Conservation (phyloP, 2,329 filamentous ascomycete species). For the Didymella glomerata region DNA sequence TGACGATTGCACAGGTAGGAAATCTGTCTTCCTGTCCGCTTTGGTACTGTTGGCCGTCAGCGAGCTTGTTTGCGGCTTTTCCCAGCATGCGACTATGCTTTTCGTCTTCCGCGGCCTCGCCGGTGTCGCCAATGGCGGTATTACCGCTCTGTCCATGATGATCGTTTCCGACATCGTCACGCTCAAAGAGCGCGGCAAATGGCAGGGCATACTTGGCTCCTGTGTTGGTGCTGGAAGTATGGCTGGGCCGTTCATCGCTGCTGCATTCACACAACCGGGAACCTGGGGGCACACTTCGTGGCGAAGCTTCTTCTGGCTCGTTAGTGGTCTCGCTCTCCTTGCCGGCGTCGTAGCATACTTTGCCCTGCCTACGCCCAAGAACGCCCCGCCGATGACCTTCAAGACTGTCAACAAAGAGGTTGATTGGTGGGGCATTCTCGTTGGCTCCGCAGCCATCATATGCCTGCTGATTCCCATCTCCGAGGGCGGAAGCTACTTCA, state of each 20-base stretch:
- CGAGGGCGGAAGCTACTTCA: constrained; percentile 66
- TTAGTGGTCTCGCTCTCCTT: not conserved
- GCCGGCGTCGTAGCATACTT: not conserved
- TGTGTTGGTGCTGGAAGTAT: constrained; percentile 38
- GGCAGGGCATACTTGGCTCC: constrained; percentile 47
- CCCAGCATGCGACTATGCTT: not conserved
- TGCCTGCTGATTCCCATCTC: constrained; percentile 70
- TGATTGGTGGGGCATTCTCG: constrained; percentile 66
- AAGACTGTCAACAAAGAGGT: constrained; percentile 46
- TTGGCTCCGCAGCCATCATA: constrained; percentile 65
- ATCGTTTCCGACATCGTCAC: constrained; percentile 25
- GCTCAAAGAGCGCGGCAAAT: constrained; percentile 49
- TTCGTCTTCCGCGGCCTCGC: not conserved
- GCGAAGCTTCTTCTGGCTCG: not conserved
- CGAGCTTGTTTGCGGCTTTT: not conserved
- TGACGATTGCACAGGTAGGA: not conserved
- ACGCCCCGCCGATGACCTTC: constrained; percentile 53
- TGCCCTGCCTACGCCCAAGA: constrained; percentile 29
- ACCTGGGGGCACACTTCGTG: not conserved
- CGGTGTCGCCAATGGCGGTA: not conserved
- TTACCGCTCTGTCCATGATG: not conserved
- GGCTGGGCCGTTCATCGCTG: constrained; percentile 38
- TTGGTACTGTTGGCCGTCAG: not conserved
- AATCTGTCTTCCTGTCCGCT: not conserved
- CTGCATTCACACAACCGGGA: constrained; percentile 23